These are phyloP conservation scores for Penicillium malachiteum DNA, from an alignment of 495 filamentous ascomycete genomes.

Conservation along the genomic window DNA sequence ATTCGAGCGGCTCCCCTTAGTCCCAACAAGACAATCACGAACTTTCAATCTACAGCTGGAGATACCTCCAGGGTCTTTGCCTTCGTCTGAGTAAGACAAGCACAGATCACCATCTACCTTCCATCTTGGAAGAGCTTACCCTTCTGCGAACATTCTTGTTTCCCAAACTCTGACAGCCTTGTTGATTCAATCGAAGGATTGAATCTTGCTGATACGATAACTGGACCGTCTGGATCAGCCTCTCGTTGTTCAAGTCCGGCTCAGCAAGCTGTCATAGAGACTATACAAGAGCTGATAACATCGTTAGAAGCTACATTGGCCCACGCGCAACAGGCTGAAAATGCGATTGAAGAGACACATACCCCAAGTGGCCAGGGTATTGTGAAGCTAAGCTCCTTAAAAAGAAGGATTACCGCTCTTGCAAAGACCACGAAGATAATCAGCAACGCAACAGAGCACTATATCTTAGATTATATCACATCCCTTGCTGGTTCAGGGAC, in stretches of 20 bases:
- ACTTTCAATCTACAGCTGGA: no score
- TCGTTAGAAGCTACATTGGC: not conserved
- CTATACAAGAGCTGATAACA: not conserved
- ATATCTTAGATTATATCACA: constrained; percentile 1
- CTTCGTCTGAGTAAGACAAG: no score
- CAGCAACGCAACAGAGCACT: constrained; percentile 1
- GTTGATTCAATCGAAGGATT: constrained; percentile 1
- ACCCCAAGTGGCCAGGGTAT: not conserved
- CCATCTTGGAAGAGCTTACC: not conserved
- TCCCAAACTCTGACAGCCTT: not conserved
- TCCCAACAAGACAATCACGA: no score
- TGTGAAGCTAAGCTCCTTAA: constrained; percentile 1
- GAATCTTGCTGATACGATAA: not conserved
- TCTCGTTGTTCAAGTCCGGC: not conserved
- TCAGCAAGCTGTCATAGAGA: not conserved
- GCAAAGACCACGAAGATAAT: not conserved
- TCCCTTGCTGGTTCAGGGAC: constrained; percentile 1
- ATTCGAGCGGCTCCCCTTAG: no score
- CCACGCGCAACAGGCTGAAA: not conserved
- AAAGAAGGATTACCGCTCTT: not conserved
- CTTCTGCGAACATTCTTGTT: not conserved
- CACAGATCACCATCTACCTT: not conserved
- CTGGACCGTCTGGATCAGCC: not conserved
- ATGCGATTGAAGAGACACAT: not conserved
- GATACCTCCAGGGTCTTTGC: no score